Evolutionary conservation across 2,329 filamentous ascomycete genomes (phyloP), one percentile per base, ranked within the genome.

Genomic region (Talaromyces sp.): DNA sequence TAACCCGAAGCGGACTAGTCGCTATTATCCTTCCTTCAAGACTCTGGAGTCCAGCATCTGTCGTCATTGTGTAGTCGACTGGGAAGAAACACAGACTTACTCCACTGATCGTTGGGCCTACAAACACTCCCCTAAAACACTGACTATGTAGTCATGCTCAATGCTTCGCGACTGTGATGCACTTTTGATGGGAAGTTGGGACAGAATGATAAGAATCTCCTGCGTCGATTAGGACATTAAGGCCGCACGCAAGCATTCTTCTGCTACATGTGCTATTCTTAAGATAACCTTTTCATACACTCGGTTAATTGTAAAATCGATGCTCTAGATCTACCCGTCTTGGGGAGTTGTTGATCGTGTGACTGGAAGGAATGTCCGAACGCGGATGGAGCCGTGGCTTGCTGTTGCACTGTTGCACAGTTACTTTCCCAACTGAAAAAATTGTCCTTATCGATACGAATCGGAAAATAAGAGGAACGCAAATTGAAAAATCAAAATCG

Each of bases 351-450:
- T 52, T 37, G 50, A 35, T 63, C 61, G 50, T 57, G 61, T 47
- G 50, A 63, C 61, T 45, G n/a, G 59, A 13, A 13, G 61, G 61
- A 57, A 63, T 63, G 61, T 57, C 61, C 61, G 61, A 35, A 63
- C 35, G 41, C 61, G 61, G 50, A 54, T 33, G 19, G 37, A 45
- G 45, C 25, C 37, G 43, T 33, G 39, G 39, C 37, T 31, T 31
- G 45, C 35, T 8, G 27, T 31, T 31, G 27, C 27, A 31, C 5
- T 31, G 35, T 45, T 22, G 41, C 52, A 56, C 52, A 56, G 37
- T 15, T 37, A 19, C 52, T n/a, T 56, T 22, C n/a, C 31, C 31
- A 56, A 25, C 31, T 19, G 17, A 27, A 22, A 1, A 50, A 50
- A 17, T 27, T 35, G 7, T 19, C 17, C 22, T 31, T 19, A 37